Percentiles rank a stretch among this genome's conserved stretches.
phyloP scores from a whole-genome alignment of 768 basidiomycete species.

The Agrocybe chaxingu region DNA sequence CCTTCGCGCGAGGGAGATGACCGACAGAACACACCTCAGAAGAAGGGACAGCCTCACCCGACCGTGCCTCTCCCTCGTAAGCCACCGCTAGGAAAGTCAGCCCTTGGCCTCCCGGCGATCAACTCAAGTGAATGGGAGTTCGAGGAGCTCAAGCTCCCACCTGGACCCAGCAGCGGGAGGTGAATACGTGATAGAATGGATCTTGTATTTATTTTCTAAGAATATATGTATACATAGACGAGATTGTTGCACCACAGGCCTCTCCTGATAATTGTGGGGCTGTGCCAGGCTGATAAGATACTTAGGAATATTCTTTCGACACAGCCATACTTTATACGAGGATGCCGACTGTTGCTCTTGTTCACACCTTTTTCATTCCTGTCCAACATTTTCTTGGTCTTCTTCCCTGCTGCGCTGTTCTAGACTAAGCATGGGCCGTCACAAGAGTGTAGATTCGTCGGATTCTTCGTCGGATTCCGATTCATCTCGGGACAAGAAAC shows the following conservation, averaged over 20 bases:
- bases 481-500: conserved; percentile 19
- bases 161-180: conserved; percentile 25
- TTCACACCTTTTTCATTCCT: neutral
- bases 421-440: conserved; percentile 16
- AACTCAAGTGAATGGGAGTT: conserved; percentile 52
- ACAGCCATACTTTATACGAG: too few species aligned
- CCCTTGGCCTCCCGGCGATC: conserved; percentile 42
- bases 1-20: conserved; percentile 26
- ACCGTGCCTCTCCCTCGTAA: conserved; percentile 11
- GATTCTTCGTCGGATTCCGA: conserved; percentile 19
- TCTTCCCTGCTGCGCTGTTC: neutral
- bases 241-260: too few species aligned
- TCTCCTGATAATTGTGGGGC: too few species aligned
- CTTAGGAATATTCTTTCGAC: too few species aligned
- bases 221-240: neutral
- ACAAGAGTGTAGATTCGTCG: conserved; percentile 28
- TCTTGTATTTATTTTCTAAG: conserved; percentile 2
- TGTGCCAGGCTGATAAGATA: too few species aligned
- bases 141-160: conserved; percentile 46
- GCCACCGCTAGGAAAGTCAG: conserved; percentile 21
- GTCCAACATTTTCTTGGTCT: neutral
- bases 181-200: neutral
- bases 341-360: neutral
- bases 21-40: neutral
- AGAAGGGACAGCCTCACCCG: conserved; percentile 4